Evolutionary conservation across 441 rosid genomes (phyloP).

Genomic region (Gossypium gossypioides): DNA sequence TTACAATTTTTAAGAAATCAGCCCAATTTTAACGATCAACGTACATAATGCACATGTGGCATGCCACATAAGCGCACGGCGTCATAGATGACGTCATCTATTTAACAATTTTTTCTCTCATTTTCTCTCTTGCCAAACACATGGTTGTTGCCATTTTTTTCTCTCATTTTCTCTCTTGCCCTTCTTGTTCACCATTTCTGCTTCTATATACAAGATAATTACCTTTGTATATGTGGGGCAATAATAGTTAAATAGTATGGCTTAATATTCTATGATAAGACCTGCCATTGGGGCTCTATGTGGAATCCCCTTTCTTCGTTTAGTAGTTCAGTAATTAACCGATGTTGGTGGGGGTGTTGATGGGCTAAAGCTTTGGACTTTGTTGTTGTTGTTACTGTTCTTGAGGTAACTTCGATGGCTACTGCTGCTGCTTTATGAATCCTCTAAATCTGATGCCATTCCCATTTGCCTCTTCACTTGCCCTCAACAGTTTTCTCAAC

Average conservation of each 20-base stretch:
- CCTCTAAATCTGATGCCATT: conserved; percentile 58
- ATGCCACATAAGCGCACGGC: too few relatives aligned
- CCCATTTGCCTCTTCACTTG: conserved; percentile 19
- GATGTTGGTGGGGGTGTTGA: conserved; percentile 72
- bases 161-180: too few relatives aligned
- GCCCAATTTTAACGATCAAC: too few relatives aligned
- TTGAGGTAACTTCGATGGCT: conserved; percentile 26
- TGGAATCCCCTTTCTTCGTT: conserved; percentile 76
- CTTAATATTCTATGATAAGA: conserved; percentile 43
- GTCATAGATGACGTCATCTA: too few relatives aligned
- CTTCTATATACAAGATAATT: neutral
- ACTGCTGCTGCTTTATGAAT: conserved; percentile 42
- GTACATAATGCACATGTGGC: too few relatives aligned
- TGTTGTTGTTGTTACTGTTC: conserved; percentile 26
- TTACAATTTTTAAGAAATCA: too few relatives aligned
- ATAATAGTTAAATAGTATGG: neutral
- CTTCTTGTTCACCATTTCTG: too few relatives aligned
- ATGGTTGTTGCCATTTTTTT: too few relatives aligned
- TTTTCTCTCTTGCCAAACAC: too few relatives aligned
- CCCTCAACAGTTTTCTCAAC: neutral
- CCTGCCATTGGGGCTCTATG: conserved; percentile 80
- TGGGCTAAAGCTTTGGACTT: conserved; percentile 53
- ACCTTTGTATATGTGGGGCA: conserved; percentile 8
- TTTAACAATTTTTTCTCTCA: too few relatives aligned
- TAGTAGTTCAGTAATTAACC: conserved; percentile 34